Evolutionary conservation across 2,329 filamentous ascomycete species (phyloP).

Genomic region (Ascochyta clinopodiicola): DNA sequence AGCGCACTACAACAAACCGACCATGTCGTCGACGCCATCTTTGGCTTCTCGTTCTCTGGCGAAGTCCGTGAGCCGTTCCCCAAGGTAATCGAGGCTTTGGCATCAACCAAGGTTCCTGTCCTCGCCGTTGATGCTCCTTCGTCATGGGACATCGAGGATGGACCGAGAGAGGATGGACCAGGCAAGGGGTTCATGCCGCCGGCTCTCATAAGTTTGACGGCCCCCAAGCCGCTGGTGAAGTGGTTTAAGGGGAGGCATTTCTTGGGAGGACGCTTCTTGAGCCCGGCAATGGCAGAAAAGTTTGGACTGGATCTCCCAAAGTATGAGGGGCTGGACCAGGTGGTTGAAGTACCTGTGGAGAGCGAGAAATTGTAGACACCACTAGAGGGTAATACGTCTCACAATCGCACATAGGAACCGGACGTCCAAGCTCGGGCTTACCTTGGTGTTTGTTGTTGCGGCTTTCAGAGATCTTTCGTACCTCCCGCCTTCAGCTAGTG

Average conservation of each 20-base stretch:
- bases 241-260: conserved; percentile 90
- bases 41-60: conserved; percentile 93
- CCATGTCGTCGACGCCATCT: conserved; percentile 90
- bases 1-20: conserved; percentile 71
- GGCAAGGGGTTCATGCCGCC: conserved; percentile 82
- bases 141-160: conserved; percentile 90
- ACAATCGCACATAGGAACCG: background rate
- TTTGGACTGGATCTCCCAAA: conserved; percentile 83
- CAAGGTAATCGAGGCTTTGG: conserved; percentile 77
- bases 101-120: conserved; percentile 75
- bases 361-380: conserved; percentile 26
- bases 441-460: background rate
- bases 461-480: background rate
- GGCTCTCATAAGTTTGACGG: conserved; percentile 85
- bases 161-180: conserved; percentile 77
- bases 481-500: conserved; percentile 9
- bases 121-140: conserved; percentile 92
- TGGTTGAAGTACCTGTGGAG: conserved; percentile 72
- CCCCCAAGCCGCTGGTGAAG: conserved; percentile 87
- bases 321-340: conserved; percentile 87
- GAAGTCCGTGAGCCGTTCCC: conserved; percentile 93
- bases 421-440: background rate
- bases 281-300: conserved; percentile 77
- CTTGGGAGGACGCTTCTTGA: conserved; percentile 87
- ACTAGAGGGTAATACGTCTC: background rate